These are phyloP conservation scores for Massarina eburnea DNA, from an alignment of 2,329 filamentous ascomycete species.

Conservation along the genomic window DNA sequence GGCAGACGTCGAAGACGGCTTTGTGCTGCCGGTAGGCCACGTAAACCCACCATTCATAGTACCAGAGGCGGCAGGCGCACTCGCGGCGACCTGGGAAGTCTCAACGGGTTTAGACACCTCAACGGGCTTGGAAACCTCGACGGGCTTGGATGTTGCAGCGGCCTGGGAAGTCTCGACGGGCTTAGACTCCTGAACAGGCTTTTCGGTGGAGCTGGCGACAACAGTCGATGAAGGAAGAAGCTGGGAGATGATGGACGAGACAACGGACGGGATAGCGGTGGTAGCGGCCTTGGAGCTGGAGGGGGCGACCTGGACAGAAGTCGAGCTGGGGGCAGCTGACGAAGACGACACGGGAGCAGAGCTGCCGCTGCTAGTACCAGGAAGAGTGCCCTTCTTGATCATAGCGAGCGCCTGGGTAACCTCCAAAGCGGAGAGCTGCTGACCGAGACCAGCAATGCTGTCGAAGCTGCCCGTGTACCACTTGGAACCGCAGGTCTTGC, in stretches of 20 bases:
- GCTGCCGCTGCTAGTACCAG: conserved; percentile 19
- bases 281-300: neutral
- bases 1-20: conserved; percentile 2
- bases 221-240: neutral
- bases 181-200: neutral
- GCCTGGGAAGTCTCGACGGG: neutral
- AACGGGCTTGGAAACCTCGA: neutral
- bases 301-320: neutral
- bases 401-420: conserved; percentile 48
- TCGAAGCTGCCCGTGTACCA: conserved; percentile 50
- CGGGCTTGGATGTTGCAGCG: conserved; percentile 1
- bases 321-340: conserved; percentile 16
- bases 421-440: conserved; percentile 50
- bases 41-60: conserved; percentile 1
- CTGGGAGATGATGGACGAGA: neutral
- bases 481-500: conserved; percentile 47
- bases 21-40: conserved; percentile 11
- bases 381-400: conserved; percentile 34
- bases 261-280: neutral
- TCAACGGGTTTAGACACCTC: conserved; percentile 1
- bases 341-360: conserved; percentile 7
- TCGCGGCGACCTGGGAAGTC: neutral
- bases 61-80: neutral
- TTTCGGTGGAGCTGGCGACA: neutral
- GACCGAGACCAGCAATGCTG: conserved; percentile 45